phyloP scores from a whole-genome alignment of 345 rosid species.

The Pistacia atlantica region DNA sequence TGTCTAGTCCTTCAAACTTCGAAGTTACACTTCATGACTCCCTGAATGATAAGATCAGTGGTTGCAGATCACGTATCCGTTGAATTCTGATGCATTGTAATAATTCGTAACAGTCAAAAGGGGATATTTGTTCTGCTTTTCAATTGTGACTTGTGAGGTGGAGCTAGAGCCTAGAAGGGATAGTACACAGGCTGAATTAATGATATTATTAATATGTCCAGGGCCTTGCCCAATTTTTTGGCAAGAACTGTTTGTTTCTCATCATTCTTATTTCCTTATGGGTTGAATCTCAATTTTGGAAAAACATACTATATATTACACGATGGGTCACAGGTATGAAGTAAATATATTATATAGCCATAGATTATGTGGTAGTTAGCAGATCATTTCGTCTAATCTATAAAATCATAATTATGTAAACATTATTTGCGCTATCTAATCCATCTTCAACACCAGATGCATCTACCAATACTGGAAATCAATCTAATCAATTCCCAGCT shows the following conservation, averaged over 20 bases:
- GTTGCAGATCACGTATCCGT: conserved; percentile 1
- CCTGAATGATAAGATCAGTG: neutral
- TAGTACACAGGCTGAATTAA: neutral
- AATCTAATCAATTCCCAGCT: neutral
- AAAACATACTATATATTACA: neutral
- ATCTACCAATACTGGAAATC: neutral
- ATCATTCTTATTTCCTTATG: neutral
- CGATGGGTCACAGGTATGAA: too few species aligned
- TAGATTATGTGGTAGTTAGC: too few species aligned
- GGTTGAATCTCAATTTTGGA: neutral
- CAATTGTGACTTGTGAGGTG: too few species aligned
- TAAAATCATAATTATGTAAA: too few species aligned
- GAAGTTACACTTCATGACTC: too few species aligned
- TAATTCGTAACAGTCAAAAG: neutral
- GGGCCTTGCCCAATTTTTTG: neutral
- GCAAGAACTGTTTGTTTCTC: neutral
- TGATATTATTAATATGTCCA: neutral
- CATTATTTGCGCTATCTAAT: too few species aligned
- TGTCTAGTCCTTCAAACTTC: neutral
- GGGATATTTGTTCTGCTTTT: neutral
- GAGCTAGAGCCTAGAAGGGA: neutral
- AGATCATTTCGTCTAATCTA: too few species aligned
- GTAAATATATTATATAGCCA: too few species aligned
- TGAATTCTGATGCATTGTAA: too few species aligned
- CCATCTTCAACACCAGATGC: too few species aligned